Percentiles rank a stretch among this genome's conserved stretches.
These are phyloP conservation scores for Phellopilus nigrolimitatus DNA, from an alignment of 1,284 basidiomycete species.

Conservation along the genomic window DNA sequence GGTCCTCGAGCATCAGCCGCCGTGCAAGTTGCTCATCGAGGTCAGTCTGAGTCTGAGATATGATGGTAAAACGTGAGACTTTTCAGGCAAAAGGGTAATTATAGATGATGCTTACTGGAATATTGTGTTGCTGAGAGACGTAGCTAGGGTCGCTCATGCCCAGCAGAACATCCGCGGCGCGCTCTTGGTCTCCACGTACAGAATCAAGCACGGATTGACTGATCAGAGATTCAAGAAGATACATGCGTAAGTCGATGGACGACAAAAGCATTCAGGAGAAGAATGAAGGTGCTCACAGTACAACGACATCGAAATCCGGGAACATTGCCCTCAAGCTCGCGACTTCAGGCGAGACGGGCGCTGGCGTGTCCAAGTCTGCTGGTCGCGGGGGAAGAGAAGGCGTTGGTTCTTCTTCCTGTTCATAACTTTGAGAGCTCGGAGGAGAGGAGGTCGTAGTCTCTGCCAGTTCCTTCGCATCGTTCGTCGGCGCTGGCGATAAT, in stretches of 20 bases:
- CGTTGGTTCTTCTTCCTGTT: conserved; percentile 1
- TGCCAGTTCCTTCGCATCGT: too few relatives aligned
- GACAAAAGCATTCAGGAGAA: not conserved
- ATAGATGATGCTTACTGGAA: conserved; percentile 22
- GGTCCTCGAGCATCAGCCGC: conserved; percentile 62
- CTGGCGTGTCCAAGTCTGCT: not conserved
- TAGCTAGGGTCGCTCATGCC: conserved; percentile 80
- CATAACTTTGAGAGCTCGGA: too few relatives aligned
- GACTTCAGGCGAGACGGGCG: conserved; percentile 36
- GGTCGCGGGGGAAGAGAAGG: not conserved
- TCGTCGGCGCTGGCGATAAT: too few relatives aligned
- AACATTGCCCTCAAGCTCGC: conserved; percentile 67
- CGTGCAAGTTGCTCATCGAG: conserved; percentile 74
- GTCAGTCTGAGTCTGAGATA: conserved; percentile 46
- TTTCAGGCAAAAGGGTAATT: not conserved
- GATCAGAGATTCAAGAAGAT: conserved; percentile 1
- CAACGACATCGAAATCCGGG: conserved; percentile 67
- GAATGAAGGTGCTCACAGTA: conserved; percentile 47
- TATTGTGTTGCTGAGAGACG: conserved; percentile 31
- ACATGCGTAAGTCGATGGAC: too few relatives aligned
- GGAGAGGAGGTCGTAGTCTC: too few relatives aligned
- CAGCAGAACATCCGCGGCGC: conserved; percentile 65
- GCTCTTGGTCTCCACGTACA: conserved; percentile 59
- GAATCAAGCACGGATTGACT: conserved; percentile 67
- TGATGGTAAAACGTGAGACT: not conserved